Conservation (phyloP, 768 basidiomycete species). For the Trichaptum fuscoviolaceum region DNA sequence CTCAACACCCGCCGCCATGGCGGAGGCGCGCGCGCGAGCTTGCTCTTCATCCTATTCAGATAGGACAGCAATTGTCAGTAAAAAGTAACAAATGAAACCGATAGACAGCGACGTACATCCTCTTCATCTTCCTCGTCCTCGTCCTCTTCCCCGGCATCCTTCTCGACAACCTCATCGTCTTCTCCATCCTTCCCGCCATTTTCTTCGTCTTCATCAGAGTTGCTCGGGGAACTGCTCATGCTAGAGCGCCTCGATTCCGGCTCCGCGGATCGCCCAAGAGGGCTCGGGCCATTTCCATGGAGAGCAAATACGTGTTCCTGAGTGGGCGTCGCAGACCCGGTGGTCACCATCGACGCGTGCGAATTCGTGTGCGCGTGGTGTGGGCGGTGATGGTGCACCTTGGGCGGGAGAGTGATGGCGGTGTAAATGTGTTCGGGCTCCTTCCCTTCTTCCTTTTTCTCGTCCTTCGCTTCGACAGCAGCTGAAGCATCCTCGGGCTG, state of each 20-base stretch:
- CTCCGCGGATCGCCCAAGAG: constrained; percentile 18
- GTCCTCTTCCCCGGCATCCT: constrained; percentile 14
- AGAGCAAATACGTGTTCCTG: neutral
- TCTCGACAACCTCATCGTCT: constrained; percentile 15
- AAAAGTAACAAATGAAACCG: neutral
- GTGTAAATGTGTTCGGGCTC: constrained; percentile 26
- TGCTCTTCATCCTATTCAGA: constrained; percentile 11
- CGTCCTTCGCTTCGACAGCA: neutral
- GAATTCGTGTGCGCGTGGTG: constrained; percentile 10
- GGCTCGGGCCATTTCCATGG: neutral
- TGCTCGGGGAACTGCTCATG: neutral
- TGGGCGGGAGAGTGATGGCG: constrained; percentile 30
- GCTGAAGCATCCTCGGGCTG: constrained; percentile 12
- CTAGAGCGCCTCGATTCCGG: neutral
- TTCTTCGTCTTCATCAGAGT: constrained; percentile 12
- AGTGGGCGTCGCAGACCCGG: neutral
- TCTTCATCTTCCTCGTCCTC: constrained; percentile 16
- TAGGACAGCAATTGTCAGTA: constrained; percentile 6
- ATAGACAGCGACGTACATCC: constrained; percentile 7
- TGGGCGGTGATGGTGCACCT: constrained; percentile 22
- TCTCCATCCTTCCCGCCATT: constrained; percentile 19
- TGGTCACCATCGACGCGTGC: neutral
- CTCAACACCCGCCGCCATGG: constrained; percentile 43
- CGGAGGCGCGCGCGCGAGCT: constrained; percentile 14
- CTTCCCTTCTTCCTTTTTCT: constrained; percentile 6